Base-by-base conservation (phyloP, 192 early-diverging fungal species). In the Fimicolochytrium jonesii region DNA sequence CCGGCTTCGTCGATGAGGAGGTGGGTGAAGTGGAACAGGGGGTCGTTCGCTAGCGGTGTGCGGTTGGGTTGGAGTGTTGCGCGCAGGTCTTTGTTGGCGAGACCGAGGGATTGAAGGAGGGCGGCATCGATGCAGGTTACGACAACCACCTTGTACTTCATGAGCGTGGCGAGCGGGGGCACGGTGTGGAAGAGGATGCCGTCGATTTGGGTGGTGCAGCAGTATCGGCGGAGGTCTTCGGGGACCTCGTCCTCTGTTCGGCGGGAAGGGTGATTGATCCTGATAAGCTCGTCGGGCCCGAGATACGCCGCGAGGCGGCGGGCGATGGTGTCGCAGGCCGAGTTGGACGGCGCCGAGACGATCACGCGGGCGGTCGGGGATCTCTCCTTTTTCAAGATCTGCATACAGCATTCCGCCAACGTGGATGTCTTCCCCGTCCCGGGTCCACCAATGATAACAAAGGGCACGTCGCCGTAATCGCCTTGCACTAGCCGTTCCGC, bases 371-470 rank as follows among this genome's bases (percentile, higher is more conserved):
- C 66, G 34, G 73, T 56, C 1, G 72, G 62, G 22, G n/a, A n/a
- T n/a, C n/a, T n/a, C n/a, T 73, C 43, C 25, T 42, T 39, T 23
- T 56, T 43, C 18, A 82, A 23, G 25, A 78, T 67, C 48, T 84
- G 82, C 13, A 71, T 59, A 3, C 76, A 73, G 0, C 63, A 60
- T 41, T 84, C 82, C 32, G 75, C 71, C 29, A 76, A 48, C 5
- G 82, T 84, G 36, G 68, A 74, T 11, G 82, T 84, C 66, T 84
- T 84, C 20, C 82, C 82, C 22, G 82, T 84, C 11, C 82, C 67
- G 5, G 68, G 68, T 10, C 56, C 56, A 18, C 68, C 68, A 47
- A 37, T 52, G 20, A 73, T 68, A 6, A 68, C 35, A 35, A 59
- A 73, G 2, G 66, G 66, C 33, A 73, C 66, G 7, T 68, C 51